These are phyloP conservation scores for Madurella fahalii DNA, from an alignment of 2,329 filamentous ascomycete genomes.

Conservation along the genomic window DNA sequence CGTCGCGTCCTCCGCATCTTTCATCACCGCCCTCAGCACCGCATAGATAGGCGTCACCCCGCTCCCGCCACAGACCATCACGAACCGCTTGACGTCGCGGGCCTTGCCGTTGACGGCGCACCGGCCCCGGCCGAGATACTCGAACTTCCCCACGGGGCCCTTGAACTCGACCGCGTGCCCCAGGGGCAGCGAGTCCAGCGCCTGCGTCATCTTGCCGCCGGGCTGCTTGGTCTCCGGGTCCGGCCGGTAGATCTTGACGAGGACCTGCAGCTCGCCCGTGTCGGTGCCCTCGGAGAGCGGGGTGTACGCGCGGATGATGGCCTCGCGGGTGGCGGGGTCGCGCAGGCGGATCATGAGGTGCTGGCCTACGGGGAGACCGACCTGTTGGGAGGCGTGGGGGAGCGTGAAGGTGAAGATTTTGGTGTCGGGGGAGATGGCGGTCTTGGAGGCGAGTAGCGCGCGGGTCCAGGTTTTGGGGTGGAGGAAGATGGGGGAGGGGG, in stretches of 20 bases:
- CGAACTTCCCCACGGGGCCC: conserved; percentile 81
- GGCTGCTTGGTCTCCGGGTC: conserved; percentile 41
- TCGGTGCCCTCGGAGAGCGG: conserved; percentile 64
- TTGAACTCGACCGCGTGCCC: conserved; percentile 79
- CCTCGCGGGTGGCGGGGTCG: conserved; percentile 65
- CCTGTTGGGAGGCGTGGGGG: conserved; percentile 62
- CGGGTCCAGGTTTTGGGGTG: conserved; percentile 70
- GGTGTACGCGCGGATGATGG: conserved; percentile 82
- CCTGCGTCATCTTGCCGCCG: conserved; percentile 81
- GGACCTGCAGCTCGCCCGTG: conserved; percentile 64
- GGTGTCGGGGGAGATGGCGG: conserved; percentile 69
- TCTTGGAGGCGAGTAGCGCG: conserved; percentile 64
- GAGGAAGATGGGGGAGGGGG: conserved; percentile 61
- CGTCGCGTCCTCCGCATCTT: conserved; percentile 59
- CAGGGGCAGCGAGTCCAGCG: conserved; percentile 67
- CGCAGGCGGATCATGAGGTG: conserved; percentile 80
- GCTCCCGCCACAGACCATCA: conserved; percentile 86
- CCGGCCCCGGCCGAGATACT: conserved; percentile 65
- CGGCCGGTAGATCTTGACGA: conserved; percentile 75
- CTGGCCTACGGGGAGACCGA: conserved; percentile 80
- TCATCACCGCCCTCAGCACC: conserved; percentile 70
- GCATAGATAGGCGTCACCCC: conserved; percentile 92
- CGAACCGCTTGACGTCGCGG: conserved; percentile 60
- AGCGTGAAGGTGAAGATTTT: conserved; percentile 78
- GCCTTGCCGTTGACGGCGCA: conserved; percentile 57